Conservation (phyloP, 306 rosid species). For the Lathyrus aphaca region DNA sequence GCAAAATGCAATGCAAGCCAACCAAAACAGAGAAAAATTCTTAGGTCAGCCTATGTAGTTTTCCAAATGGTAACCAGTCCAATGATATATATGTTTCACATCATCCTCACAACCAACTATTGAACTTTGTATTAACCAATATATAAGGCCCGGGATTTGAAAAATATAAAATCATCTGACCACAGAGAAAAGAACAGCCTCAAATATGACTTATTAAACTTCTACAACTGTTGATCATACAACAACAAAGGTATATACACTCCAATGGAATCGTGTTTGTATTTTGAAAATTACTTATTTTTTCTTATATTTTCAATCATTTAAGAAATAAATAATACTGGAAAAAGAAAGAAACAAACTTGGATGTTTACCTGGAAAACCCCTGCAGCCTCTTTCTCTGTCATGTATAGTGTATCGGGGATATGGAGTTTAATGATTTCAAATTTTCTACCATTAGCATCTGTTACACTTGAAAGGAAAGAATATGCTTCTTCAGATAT, state of each 20-base stretch:
- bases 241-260: background rate
- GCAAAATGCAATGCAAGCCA: background rate
- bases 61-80: constrained; percentile 19
- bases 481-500: constrained; percentile 71
- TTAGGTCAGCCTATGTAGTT: background rate
- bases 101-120: constrained; percentile 13
- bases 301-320: constrained; percentile 3
- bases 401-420: constrained; percentile 78
- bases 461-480: constrained; percentile 65
- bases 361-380: constrained; percentile 53
- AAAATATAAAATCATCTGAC: background rate
- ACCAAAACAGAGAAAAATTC: constrained; percentile 27
- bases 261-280: background rate
- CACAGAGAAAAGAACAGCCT: background rate
- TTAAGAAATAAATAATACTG: background rate
- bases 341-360: constrained; percentile 27
- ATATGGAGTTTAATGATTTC: constrained; percentile 79
- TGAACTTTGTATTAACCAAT: constrained; percentile 23
- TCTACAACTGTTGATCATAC: constrained; percentile 3
- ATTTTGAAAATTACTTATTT: constrained; percentile 4
- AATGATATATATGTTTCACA: constrained; percentile 9
- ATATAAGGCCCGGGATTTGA: background rate
- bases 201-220: constrained; percentile 11
- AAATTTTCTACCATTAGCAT: constrained; percentile 77
- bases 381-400: constrained; percentile 79